These are phyloP conservation scores for Tarenaya hassleriana DNA, from an alignment of 345 rosid genomes.

Conservation along the genomic window DNA sequence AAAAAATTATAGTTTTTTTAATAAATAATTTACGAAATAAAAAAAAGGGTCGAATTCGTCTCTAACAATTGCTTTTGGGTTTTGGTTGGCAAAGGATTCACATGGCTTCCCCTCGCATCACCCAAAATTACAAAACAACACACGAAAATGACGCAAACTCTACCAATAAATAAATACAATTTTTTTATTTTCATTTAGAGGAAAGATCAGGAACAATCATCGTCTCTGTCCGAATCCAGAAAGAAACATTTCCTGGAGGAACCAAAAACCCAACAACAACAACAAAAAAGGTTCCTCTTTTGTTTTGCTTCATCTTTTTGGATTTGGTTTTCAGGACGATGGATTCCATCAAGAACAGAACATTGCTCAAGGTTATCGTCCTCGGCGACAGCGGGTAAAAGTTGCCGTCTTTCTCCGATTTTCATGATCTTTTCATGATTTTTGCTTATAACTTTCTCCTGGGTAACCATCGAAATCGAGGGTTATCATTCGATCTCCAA, in stretches of 20 bases:
- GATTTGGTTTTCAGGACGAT: not conserved
- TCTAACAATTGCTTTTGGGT: constrained; percentile 25
- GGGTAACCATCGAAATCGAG: constrained; percentile 2
- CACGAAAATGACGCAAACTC: too few species aligned
- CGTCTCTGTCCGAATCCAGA: constrained; percentile 20
- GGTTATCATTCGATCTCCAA: not conserved
- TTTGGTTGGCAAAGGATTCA: constrained; percentile 32
- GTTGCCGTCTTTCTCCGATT: not conserved
- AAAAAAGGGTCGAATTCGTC: constrained; percentile 11
- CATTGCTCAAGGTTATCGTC: constrained; percentile 76
- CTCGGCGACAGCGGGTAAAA: constrained; percentile 85
- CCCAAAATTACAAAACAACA: not conserved
- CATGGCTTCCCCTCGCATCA: constrained; percentile 27
- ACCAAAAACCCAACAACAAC: not conserved
- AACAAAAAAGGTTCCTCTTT: constrained; percentile 16
- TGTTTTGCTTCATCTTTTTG: not conserved
- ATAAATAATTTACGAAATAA: too few species aligned
- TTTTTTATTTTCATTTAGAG: constrained; percentile 3
- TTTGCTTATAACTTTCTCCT: not conserved
- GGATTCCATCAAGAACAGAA: constrained; percentile 49
- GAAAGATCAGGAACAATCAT: constrained; percentile 20
- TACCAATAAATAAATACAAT: not conserved
- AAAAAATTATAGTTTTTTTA: too few species aligned
- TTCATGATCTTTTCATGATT: not conserved
- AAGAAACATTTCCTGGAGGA: constrained; percentile 20